Evolutionary conservation across 352 stramenopile species (phyloP).

Genomic region (Pythium biforme): DNA sequence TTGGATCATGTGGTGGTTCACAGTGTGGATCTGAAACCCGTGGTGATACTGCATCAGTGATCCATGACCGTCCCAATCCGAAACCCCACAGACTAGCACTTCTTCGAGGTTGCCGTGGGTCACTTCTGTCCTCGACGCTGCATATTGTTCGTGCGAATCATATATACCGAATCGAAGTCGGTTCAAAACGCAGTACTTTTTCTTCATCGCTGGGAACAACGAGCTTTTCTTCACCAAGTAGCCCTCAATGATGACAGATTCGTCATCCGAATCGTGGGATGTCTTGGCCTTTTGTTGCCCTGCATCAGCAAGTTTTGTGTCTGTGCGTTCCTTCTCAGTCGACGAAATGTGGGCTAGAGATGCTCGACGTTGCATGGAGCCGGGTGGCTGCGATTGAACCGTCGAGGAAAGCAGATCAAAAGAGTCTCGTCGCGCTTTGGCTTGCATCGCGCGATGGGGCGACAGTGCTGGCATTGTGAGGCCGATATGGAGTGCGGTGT

Average conservation of each 20-base stretch:
- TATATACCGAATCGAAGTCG: slow-evolving; percentile 31
- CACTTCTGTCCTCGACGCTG: not conserved
- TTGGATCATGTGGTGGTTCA: slow-evolving; percentile 48
- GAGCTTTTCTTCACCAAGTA: slow-evolving; percentile 42
- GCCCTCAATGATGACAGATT: slow-evolving; percentile 24
- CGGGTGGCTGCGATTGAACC: not conserved
- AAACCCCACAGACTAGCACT: slow-evolving; percentile 39
- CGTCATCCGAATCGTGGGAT: not conserved
- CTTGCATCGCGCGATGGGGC: slow-evolving; percentile 62
- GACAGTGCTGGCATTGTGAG: slow-evolving; percentile 76
- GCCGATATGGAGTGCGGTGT: slow-evolving; percentile 64
- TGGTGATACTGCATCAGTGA: slow-evolving; percentile 69
- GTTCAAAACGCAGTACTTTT: slow-evolving; percentile 37
- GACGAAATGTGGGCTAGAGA: slow-evolving; percentile 19
- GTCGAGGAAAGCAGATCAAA: slow-evolving; percentile 52
- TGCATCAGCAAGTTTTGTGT: not conserved
- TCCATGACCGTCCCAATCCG: slow-evolving; percentile 63
- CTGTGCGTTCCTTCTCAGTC: not conserved
- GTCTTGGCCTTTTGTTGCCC: not conserved
- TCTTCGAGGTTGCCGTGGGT: slow-evolving; percentile 17
- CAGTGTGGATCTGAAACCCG: slow-evolving; percentile 67
- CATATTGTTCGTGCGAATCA: slow-evolving; percentile 31
- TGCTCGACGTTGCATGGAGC: slow-evolving; percentile 10
- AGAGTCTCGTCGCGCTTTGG: slow-evolving; percentile 62
- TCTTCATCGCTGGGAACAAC: slow-evolving; percentile 39